Evolutionary conservation across 2,329 filamentous ascomycete genomes (phyloP).

Genomic region (Calonectria crousiana): DNA sequence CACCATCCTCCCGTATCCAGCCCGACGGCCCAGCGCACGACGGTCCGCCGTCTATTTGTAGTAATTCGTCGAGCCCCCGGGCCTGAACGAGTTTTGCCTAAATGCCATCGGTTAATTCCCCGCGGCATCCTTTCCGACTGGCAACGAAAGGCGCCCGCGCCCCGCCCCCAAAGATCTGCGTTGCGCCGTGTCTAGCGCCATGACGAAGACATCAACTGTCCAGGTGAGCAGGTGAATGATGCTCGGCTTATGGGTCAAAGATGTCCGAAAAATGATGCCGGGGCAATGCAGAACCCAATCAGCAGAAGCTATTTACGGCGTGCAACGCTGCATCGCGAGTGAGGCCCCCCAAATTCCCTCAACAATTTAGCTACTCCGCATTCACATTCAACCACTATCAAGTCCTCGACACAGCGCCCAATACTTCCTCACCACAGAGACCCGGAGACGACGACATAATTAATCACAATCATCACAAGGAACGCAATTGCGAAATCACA

Average conservation of each 20-base stretch:
- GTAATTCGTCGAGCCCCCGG: not conserved
- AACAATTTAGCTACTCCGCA: slow-evolving; percentile 4
- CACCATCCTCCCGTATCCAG: not conserved
- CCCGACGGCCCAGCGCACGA: not conserved
- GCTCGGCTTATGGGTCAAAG: slow-evolving; percentile 1
- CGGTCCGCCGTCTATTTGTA: not conserved
- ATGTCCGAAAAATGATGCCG: not conserved
- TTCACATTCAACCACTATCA: not conserved
- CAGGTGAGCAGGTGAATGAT: not conserved
- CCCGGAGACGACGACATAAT: not conserved
- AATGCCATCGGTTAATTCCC: not conserved
- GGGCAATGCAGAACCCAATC: not conserved
- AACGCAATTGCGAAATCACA: not conserved
- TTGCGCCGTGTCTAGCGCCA: not conserved
- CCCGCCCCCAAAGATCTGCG: slow-evolving; percentile 2
- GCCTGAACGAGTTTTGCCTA: not conserved
- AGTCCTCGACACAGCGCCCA: not conserved
- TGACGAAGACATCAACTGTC: not conserved
- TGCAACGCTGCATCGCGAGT: not conserved
- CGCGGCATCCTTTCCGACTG: slow-evolving; percentile 3
- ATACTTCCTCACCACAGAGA: not conserved
- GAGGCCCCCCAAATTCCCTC: slow-evolving; percentile 8
- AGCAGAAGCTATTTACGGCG: slow-evolving; percentile 6
- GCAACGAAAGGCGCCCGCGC: not conserved
- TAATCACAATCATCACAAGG: not conserved